Evolutionary conservation across 306 rosid genomes (phyloP), one percentile per base, ranked within the genome.

Genomic region (Carpinus viminea): DNA sequence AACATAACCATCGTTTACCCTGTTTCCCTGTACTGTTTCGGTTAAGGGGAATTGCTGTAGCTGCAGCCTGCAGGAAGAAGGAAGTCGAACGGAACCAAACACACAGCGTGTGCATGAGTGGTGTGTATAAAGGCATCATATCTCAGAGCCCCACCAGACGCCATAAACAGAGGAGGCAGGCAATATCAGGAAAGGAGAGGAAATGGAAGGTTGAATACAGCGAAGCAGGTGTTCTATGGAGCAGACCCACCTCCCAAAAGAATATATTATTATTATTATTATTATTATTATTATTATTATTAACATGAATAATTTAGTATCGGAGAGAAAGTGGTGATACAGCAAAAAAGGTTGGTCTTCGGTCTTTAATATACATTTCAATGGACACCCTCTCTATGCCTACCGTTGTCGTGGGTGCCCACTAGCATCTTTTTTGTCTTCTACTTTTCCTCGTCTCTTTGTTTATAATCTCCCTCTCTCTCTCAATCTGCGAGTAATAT

Each of bases 331-430:
- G 77, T 48, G 79, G 68, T 83, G 85, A 79, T 77, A 89, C 84
- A 83, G 87, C 82, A 71, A 66, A 88, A 83, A 80, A 55, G 65
- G 72, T 65, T 77, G 72, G 83, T 76, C 76, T 41, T 77, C 76
- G 81, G 76, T 72, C 57, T 73, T 77, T 76, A 81, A 80, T 65
- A 10, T 18, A 64, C 18, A 46, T 61, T 77, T 74, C 69, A 82
- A 76, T 86, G 80, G 88, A 75, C 83, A 78, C 3, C 68, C 10
- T 74, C 20, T 66, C 51, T 9, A 41, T 57, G 83, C 55, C 68
- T 74, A 12, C 78, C 72, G 71, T 87, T 78, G 83, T 76, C 78
- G 92, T 86, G 92, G 92, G 90, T 74, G 75, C 86, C 92, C 90
- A 86, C 87, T 75, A 51, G 88, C 88, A 86, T 86, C 84, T 84